Base-by-base conservation (phyloP, 805 yeast species). In the Wickerhamiella qilinensis region DNA sequence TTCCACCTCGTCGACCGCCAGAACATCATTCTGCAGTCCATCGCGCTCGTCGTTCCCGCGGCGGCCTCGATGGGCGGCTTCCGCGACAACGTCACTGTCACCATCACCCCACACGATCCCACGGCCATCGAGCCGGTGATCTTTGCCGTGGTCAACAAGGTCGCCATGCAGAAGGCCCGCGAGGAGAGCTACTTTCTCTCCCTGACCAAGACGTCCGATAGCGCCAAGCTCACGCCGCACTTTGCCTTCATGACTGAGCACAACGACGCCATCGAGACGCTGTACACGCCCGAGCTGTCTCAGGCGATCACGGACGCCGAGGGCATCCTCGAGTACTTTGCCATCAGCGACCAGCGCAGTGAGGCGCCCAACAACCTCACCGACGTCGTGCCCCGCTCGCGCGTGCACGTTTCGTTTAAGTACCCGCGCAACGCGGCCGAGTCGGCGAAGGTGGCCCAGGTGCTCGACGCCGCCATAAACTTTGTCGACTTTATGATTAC, bases 191-290 rank as follows among this genome's bases (percentile, higher is more conserved):
- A 84, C 62, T 88, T 64, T 60, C 65, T 88, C 53, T 79, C 94
- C 2, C 68, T 86, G 53, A 82, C 97, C 46, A 81, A 73, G 49
- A 82, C 94, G 31, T 50, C 77, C 31, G 69, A 65, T 42, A 93
- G 84, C 55, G 73, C 79, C 20, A 56, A 68, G 20, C 67, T 70
- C 47, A 64, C 88, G 49, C 94, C 95, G 27, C 50, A 61, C 33
- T 81, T 69, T 53, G 94, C 83, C 20, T 83, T 73, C 62, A 86
- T 91, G 97, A 67, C 80, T 49, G 99, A 91, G 65, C 73, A 73
- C 41, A 68, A 75, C 44, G 97, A 88, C 56, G 67, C 82, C 62
- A 84, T 77, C 47, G 83, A 74, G 4, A 62, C 71, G 41, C 61
- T 81, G 38, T 66, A 69, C 47, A 67, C 74, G 38, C 61, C 63